Evolutionary conservation across 257 asterid species (phyloP), one percentile per base, ranked within the genome.

Genomic region (Primulina huaijiensis): DNA sequence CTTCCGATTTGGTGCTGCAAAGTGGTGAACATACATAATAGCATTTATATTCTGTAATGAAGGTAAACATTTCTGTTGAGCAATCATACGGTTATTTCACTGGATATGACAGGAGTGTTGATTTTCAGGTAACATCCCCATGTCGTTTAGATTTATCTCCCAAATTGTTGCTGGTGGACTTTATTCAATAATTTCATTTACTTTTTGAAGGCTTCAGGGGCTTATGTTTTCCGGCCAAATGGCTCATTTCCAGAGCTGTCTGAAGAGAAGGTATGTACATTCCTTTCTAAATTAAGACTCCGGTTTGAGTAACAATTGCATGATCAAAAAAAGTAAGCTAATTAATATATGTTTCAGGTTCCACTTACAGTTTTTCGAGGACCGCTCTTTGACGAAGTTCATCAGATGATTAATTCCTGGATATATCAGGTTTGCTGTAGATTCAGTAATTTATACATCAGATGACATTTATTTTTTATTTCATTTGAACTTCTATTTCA

Each of bases 71-170:
- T 52, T 71, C 97, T 62, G 33, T 94, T 38, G 96, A 83, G 82
- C 98, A 94, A 78, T 89, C 97, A 31, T 94, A 88, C 80, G 84
- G 80, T 76, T 94, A 91, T 62, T 91, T 89, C 74, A 76, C 82
- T 65, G 98, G 95, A 79, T 78, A 84, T 61, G 85, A 83, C 16
- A 90, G 90, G 60, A 79, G 78, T 74, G 76, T 76, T 50, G 57
- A 50, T 50, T 61, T 29, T 29, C 17, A 34, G 33, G 16, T 25
- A 60, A 68, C 16, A 52, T 65, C 19, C 37, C 55, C 6, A 8
- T 34, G 33, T 43, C 4, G 9, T 65, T 59, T 74, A 34, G 37
- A 27, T 74, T 21, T 11, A 29, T 61, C 52, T 64, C 50, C 56
- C 30, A 33, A 52, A 67, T 50, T 59, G 30, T 23, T 38, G 50